These are phyloP conservation scores for Microascus cirrosus DNA, from an alignment of 2,329 filamentous ascomycete species.

Conservation along the genomic window DNA sequence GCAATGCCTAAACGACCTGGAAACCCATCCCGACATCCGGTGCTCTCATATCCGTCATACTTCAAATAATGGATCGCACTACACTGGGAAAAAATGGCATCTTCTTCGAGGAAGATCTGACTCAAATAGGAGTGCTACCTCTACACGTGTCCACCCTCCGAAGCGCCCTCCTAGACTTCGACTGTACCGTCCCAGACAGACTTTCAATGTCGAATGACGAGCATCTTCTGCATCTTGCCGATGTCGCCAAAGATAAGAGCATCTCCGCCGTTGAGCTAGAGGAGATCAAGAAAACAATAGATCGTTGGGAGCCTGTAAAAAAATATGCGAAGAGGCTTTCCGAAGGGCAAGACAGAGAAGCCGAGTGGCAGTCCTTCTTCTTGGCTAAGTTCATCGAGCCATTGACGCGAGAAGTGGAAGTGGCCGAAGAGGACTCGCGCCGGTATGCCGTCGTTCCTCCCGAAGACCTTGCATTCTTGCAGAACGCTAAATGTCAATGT, in stretches of 20 bases:
- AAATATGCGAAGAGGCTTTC: not conserved
- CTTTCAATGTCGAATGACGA: slow-evolving; percentile 6
- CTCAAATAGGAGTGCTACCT: not conserved
- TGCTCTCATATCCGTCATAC: no score
- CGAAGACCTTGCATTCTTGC: not conserved
- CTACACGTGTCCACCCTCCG: slow-evolving; percentile 8
- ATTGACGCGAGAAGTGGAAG: not conserved
- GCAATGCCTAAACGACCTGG: no score
- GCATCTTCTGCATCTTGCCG: slow-evolving; percentile 3
- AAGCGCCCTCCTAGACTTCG: slow-evolving; percentile 9
- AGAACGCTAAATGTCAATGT: not conserved
- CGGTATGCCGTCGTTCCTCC: not conserved
- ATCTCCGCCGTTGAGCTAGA: no score
- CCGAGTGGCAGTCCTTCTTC: slow-evolving; percentile 1
- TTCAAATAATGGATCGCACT: not conserved
- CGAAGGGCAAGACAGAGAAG: not conserved
- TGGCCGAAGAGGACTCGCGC: not conserved
- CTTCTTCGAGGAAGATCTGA: slow-evolving; percentile 2
- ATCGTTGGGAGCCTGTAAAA: not conserved
- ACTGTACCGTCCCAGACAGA: slow-evolving; percentile 7
- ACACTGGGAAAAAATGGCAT: slow-evolving; percentile 8
- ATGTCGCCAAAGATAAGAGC: not conserved
- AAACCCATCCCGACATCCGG: no score
- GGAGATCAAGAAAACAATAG: no score
- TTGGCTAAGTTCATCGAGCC: not conserved